Percentiles rank a stretch among this genome's conserved stretches.
phyloP scores from a whole-genome alignment of 179 eudicot species.

The Silene coronaria region DNA sequence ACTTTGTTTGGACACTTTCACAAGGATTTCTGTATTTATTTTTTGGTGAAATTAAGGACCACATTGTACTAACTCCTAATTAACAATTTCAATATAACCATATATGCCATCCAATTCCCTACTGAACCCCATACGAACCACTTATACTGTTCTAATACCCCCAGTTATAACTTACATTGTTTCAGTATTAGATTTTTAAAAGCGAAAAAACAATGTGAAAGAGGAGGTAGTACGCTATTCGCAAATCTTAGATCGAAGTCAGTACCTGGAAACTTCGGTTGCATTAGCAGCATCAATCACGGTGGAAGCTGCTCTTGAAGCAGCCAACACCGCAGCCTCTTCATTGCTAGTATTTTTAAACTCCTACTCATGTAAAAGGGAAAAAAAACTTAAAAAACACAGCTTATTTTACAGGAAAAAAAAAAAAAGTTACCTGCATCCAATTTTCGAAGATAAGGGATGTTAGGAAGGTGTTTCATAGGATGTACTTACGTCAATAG shows the following conservation, averaged over 20 bases:
- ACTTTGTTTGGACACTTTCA: neutral
- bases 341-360: constrained; percentile 56
- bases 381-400: neutral
- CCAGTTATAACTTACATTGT: neutral
- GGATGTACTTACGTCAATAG: constrained; percentile 56
- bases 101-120: neutral
- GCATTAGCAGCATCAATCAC: constrained; percentile 93
- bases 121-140: neutral
- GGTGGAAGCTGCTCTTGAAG: constrained; percentile 79
- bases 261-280: constrained; percentile 69
- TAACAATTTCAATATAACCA: neutral
- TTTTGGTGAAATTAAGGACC: neutral
- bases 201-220: neutral
- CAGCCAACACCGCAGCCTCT: constrained; percentile 84
- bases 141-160: neutral
- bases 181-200: neutral
- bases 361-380: constrained; percentile 37
- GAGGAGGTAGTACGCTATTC: neutral
- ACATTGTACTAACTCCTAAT: neutral
- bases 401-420: neutral
- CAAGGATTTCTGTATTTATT: neutral
- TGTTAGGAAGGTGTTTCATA: neutral
- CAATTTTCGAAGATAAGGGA: neutral
- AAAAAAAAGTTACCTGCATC: neutral
- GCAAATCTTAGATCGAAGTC: neutral